phyloP scores from a whole-genome alignment of 768 basidiomycete genomes.

The Trametes maxima region DNA sequence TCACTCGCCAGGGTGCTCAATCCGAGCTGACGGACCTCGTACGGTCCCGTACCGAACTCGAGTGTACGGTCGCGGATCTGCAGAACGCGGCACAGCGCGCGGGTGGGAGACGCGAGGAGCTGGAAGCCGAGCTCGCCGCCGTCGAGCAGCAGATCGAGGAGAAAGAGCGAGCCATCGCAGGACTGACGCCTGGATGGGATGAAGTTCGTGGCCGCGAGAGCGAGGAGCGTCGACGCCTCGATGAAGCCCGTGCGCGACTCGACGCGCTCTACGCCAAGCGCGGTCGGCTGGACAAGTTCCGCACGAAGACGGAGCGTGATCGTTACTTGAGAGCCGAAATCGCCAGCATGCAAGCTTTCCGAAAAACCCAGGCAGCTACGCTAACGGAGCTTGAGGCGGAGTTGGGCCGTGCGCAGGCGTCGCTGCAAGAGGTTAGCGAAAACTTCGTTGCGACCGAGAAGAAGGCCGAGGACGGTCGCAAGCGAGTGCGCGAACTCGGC shows the following conservation, averaged over 20 bases:
- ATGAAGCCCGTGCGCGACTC: constrained; percentile 71
- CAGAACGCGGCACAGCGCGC: constrained; percentile 64
- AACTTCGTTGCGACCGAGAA: constrained; percentile 57
- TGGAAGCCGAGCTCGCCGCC: constrained; percentile 64
- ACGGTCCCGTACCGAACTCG: constrained; percentile 81
- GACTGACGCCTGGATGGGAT: constrained; percentile 73
- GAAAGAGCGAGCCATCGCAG: constrained; percentile 64
- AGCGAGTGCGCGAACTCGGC: constrained; percentile 54
- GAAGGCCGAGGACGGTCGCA: constrained; percentile 67
- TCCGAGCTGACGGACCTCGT: constrained; percentile 86
- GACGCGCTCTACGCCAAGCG: constrained; percentile 86
- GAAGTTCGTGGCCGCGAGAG: constrained; percentile 51
- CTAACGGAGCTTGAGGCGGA: constrained; percentile 57
- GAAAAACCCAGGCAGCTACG: constrained; percentile 55
- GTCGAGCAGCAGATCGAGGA: constrained; percentile 62
- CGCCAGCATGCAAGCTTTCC: constrained; percentile 62
- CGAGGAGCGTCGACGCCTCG: constrained; percentile 66
- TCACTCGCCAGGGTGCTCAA: constrained; percentile 76
- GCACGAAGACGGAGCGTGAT: constrained; percentile 83
- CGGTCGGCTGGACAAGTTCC: constrained; percentile 84
- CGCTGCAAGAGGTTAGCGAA: constrained; percentile 58
- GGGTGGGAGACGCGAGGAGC: constrained; percentile 60
- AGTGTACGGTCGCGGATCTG: constrained; percentile 82
- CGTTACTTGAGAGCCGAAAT: constrained; percentile 82
- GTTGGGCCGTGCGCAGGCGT: constrained; percentile 47